Evolutionary conservation across 805 yeast genomes (phyloP), one percentile per base, ranked within the genome.

Genomic region (Suhomyces sp.): DNA sequence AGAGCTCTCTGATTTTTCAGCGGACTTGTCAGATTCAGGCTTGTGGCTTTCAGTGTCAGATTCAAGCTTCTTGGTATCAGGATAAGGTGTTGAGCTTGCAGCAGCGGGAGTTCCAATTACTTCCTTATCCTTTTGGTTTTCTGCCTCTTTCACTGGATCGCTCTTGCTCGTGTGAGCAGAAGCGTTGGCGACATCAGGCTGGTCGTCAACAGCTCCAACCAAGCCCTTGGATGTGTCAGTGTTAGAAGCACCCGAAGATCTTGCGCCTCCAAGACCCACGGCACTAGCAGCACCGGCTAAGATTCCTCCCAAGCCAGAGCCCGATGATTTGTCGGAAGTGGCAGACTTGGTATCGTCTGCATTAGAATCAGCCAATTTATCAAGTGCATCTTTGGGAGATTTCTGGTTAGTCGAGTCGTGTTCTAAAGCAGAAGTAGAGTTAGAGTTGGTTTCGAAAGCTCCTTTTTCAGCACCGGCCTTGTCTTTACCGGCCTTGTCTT

Each of bases 241-340:
- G 17, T 12, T 9, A 10, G 46, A 12, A 17, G 35, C n/a, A 8
- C n/a, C 49, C 12, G 19, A n/a, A n/a, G n/a, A 19, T 19, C 44
- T 7, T 17, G 51, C 51, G 45, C 52, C 51, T 19, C 42, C 42
- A 17, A 48, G 17, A 33, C 53, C 62, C 47, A 50, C 46, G 47
- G 49, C 60, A 33, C 58, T 53, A 29, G 56, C 61, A 26, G 68
- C 69, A 24, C 57, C 55, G 6, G 58, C 62, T 9, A 57, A 27
- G 13, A 47, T 26, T 9, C 64, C 61, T 19, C 53, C 48, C n/a
- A 46, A n/a, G 29, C 53, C 53, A 23, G 52, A 40, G 4, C 15
- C 44, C 2, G 49, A 24, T 1, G 47, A 45, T n/a, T 27, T 26
- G 22, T 45, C 35, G 12, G 47, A 13, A 8, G 35, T 48, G 6